Evolutionary conservation across 257 asterid species (phyloP).

Genomic region (Leptodermis oblonga): DNA sequence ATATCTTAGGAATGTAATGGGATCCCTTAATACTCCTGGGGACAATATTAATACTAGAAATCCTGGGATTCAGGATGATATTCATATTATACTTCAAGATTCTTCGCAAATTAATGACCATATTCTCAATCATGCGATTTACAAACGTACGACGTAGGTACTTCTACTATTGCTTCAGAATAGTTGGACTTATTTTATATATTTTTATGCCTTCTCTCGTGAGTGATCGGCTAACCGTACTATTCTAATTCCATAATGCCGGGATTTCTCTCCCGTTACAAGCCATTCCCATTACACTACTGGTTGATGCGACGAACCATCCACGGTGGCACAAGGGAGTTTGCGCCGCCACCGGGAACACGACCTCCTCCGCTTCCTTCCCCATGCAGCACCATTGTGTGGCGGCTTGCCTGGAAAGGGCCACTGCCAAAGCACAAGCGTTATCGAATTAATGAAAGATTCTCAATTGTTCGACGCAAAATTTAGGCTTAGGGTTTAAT

Average conservation of each 20-base stretch:
- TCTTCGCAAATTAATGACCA: background rate
- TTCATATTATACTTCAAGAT: constrained; percentile 6
- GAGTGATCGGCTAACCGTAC: too few species aligned
- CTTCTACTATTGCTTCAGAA: background rate
- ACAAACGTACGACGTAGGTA: background rate
- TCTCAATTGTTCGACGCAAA: background rate
- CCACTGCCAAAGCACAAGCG: constrained; percentile 8
- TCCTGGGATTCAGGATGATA: constrained; percentile 5
- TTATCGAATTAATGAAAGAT: background rate
- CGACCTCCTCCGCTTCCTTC: constrained; percentile 14
- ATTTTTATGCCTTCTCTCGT: too few species aligned
- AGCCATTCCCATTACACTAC: background rate
- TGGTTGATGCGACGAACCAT: constrained; percentile 27
- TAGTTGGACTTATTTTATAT: background rate
- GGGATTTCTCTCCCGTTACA: too few species aligned
- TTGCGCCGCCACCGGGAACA: constrained; percentile 2
- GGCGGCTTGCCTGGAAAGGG: constrained; percentile 8
- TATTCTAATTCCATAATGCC: too few species aligned
- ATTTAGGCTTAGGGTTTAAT: background rate
- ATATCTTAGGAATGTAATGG: background rate
- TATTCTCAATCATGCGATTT: background rate
- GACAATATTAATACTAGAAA: constrained; percentile 3
- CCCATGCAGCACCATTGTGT: background rate
- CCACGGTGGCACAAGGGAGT: constrained; percentile 36
- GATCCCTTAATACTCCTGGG: too few species aligned